Evolutionary conservation across 257 asterid species (phyloP), one percentile per base, ranked within the genome.

Genomic region (Capsicum pubescens): DNA sequence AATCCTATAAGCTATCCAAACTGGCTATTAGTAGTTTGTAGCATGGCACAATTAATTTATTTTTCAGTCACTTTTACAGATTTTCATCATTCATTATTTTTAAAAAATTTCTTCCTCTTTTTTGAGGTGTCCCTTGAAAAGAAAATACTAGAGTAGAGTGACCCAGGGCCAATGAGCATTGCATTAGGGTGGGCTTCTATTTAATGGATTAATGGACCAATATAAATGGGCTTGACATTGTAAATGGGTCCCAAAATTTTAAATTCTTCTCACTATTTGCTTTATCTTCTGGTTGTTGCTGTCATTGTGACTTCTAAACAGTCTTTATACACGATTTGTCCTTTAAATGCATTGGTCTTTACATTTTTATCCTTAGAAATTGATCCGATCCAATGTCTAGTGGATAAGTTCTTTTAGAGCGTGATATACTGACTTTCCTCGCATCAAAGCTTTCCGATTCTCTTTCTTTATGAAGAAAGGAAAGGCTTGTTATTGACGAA

Each of bases 161-260:
- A 74, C 80, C 80, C 80, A 21, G 17, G 61, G 61, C 21, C 61
- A 74, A 74, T 50, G 80, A 48, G 39, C 58, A 72, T 59, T 72
- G 42, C 42, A 46, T 46, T n/a, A 9, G 44, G 19, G 80, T 74
- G 80, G 80, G 80, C 80, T 50, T 50, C 44, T 48, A 48, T 50
- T 74, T 50, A 21, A 19, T 52, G 44, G 19, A 17, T 74, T 74
- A 74, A 74, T 74, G 80, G 80, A 74, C 80, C 80, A 74, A 21
- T 48, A 74, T 74, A 13, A 50, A 50, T 74, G 80, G 80, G 80
- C 80, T 74, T 50, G 14, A 48, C 80, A n/a, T 48, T 74, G 60
- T 74, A 50, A 21, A 74, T 74, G 80, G 80, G 80, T 74, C 80
- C 80, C 80, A 19, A 21, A 48, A 50, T 50, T 19, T 44, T 50